Conservation (phyloP, 2,329 filamentous ascomycete species). For the Sordariomycetes sp. region DNA sequence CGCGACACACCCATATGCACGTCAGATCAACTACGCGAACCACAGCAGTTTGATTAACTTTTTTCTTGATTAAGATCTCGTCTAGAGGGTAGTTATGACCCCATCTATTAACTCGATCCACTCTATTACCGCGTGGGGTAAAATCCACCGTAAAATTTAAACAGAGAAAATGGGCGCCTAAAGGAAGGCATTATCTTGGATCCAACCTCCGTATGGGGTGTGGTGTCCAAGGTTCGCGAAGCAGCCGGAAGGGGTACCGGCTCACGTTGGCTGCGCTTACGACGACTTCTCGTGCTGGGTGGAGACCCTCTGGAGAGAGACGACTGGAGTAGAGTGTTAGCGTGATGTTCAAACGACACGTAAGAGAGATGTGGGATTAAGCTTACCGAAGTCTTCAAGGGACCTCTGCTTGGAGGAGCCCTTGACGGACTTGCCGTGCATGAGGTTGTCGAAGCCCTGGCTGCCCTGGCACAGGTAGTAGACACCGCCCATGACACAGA, state of each 20-base stretch:
- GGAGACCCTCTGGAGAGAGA: conserved; percentile 80
- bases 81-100: background rate
- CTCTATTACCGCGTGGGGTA: conserved; percentile 2
- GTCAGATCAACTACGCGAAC: no score
- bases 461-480: conserved; percentile 73
- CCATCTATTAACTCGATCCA: conserved; percentile 3
- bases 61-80: conserved; percentile 8
- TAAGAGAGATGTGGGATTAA: conserved; percentile 3
- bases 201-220: background rate
- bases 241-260: background rate
- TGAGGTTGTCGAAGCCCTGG: conserved; percentile 77
- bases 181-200: conserved; percentile 22
- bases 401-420: conserved; percentile 74
- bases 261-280: conserved; percentile 28
- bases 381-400: conserved; percentile 81
- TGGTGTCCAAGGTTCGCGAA: background rate
- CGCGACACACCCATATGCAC: no score
- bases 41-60: conserved; percentile 23
- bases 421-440: conserved; percentile 82
- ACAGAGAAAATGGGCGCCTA: conserved; percentile 21
- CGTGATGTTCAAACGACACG: conserved; percentile 31
- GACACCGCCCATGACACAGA: conserved; percentile 68
- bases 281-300: conserved; percentile 85
- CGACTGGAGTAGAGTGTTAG: conserved; percentile 45
- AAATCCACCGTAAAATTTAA: conserved; percentile 9